Base-by-base conservation (phyloP, 371 early-diverging fungal species). In the Chytridium lagenaria region DNA sequence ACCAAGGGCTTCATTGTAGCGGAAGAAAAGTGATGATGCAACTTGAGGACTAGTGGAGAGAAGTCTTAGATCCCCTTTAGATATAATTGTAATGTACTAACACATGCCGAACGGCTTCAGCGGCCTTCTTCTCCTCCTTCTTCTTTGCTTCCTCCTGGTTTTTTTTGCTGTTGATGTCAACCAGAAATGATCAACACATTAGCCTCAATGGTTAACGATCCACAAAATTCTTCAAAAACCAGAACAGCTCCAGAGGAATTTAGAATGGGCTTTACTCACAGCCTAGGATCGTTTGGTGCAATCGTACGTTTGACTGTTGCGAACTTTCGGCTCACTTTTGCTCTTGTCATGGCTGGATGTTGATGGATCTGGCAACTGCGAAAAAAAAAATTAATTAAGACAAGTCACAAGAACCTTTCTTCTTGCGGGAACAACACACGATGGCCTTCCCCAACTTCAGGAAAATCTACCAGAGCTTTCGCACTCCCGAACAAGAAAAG, bases 1-100 rank as follows among this genome's bases (percentile, higher is more conserved):
- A 2, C 93, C 97, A 26, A 99, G 87, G 22, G 97, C 92, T 44
- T 94, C 88, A 82, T 99, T 99, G 83, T 98, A 93, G 75, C 93
- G 89, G 90, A 98, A 99, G 87, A 98, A 99, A 85, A 98, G 88
- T 66, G 95, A 94, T 5, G 96, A 93, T 16, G 97, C 93, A 2
- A 94, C 95, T 81, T 98, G 97, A 26, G 93, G 92, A 63, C 81
- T 81, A 26, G 28, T 49, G 50, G 28, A 38, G 30, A 64, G 31
- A 59, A 44, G 30, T 16, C 55, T 31, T 16, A 7, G 19, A 44
- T 12, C 19, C 44, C 7, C 7, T 7, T 19, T 19, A 44, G 7
- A 59, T 51, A 19, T 69, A 23, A 5, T 2, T 12, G 44, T 19
- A 34, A 16, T 34, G 16, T 23, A 80, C 89, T 84, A 89, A 93